phyloP scores from a whole-genome alignment of 2,329 filamentous ascomycete species.

The Hymenoscyphus albidus region DNA sequence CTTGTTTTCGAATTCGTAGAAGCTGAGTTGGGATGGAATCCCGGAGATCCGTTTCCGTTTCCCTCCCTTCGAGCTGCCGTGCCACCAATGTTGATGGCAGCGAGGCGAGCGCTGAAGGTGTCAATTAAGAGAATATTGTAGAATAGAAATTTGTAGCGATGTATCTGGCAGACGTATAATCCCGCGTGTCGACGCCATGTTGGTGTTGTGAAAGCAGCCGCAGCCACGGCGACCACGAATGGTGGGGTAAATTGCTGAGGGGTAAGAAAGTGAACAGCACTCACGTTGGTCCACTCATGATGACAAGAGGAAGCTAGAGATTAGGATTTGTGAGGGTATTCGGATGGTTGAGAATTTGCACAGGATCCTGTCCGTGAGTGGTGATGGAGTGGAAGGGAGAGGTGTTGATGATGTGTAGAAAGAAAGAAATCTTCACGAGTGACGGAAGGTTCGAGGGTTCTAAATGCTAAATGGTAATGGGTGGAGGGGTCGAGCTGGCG shows the following conservation, averaged over 20 bases:
- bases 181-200: background rate
- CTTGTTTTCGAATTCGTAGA: background rate
- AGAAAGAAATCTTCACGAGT: conserved; percentile 9
- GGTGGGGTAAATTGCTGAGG: conserved; percentile 32
- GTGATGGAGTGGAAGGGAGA: background rate
- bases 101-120: conserved; percentile 64
- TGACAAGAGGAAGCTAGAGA: conserved; percentile 12
- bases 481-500: conserved; percentile 2
- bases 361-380: conserved; percentile 1
- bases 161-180: background rate
- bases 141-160: background rate
- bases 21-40: conserved; percentile 22
- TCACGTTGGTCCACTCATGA: conserved; percentile 53
- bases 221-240: conserved; percentile 25
- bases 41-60: conserved; percentile 39
- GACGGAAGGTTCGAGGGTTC: conserved; percentile 7
- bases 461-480: background rate
- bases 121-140: conserved; percentile 18
- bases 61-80: conserved; percentile 36
- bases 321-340: background rate
- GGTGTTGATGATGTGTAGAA: conserved; percentile 10
- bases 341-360: background rate
- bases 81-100: conserved; percentile 68
- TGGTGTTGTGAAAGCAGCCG: background rate
- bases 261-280: conserved; percentile 39